Evolutionary conservation across 73 alveolate genomes (phyloP), one percentile per base, ranked within the genome.

Genomic region (Vitrella brassicaformis): DNA sequence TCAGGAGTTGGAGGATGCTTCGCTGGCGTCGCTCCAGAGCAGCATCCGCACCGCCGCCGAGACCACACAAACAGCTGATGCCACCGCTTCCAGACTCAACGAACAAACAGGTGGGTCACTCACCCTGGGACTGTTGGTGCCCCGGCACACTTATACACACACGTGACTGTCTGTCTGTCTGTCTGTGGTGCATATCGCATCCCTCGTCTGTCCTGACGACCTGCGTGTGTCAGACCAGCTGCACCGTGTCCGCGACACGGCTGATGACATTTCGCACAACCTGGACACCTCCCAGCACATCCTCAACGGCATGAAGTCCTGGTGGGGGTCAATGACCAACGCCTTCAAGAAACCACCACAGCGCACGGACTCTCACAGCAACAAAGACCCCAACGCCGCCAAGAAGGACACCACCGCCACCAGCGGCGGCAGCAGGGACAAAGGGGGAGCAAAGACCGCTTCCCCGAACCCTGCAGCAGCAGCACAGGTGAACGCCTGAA

Each of bases 261-360:
- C 56, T 39, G 56, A 39, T 4, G 56, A 39, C 56, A 39, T 39
- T 14, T 8, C 4, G 22, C 56, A 39, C 56, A 39, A 39, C 56
- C 56, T 39, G 4, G 56, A 39, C 56, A 39, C 56, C 14, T 39
- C 56, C 56, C 56, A 39, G 56, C 22, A 14, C 14, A 4, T 39
- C 14, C 56, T 39, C 56, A 39, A 39, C 14, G 56, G 56, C 14
- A 39, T 39, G 56, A 39, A 39, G 56, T 8, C 22, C 14, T 39
- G 56, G 56, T 39, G 56, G 56, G 56, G 56, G 56, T 39, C 56
- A n/a, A n/a, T n/a, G n/a, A n/a, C n/a, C n/a, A n/a, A n/a, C n/a
- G n/a, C n/a, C n/a, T n/a, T n/a, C n/a, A n/a, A n/a, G n/a, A n/a
- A n/a, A n/a, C n/a, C n/a, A n/a, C n/a, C n/a, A n/a, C n/a, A n/a